These are phyloP conservation scores for Xylaria sp. DNA, from an alignment of 2,329 filamentous ascomycete genomes.

Conservation along the genomic window DNA sequence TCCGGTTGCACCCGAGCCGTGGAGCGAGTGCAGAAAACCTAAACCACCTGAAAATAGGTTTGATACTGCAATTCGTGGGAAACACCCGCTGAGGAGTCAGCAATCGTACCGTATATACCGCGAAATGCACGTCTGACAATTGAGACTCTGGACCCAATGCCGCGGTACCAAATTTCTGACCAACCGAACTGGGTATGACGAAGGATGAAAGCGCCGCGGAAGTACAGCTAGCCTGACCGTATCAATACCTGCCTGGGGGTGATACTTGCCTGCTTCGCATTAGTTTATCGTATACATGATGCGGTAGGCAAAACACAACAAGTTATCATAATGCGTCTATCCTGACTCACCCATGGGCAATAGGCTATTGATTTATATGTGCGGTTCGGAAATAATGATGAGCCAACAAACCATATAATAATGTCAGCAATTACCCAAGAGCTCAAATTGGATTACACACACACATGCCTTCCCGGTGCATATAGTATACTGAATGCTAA, in stretches of 20 bases:
- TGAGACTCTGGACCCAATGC: slow-evolving; percentile 29
- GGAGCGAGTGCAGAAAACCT: slow-evolving; percentile 9
- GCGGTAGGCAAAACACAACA: background rate
- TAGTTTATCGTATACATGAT: slow-evolving; percentile 2
- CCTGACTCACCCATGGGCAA: background rate
- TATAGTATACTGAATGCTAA: background rate
- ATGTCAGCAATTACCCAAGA: background rate
- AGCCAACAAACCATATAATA: background rate
- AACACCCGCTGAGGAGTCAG: slow-evolving; percentile 20
- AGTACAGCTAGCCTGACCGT: slow-evolving; percentile 4
- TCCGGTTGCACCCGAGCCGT: slow-evolving; percentile 22
- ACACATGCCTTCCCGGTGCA: background rate
- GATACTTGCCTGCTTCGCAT: slow-evolving; percentile 7
- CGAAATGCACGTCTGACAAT: slow-evolving; percentile 32
- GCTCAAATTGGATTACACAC: background rate
- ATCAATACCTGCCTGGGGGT: background rate
- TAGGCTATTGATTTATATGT: background rate
- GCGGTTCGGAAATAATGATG: background rate
- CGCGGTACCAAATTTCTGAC: slow-evolving; percentile 28
- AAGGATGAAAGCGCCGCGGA: slow-evolving; percentile 13
- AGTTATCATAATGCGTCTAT: background rate
- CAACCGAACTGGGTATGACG: slow-evolving; percentile 26
- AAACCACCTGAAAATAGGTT: slow-evolving; percentile 15
- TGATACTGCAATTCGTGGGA: background rate
- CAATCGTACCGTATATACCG: slow-evolving; percentile 13